Evolutionary conservation across 768 basidiomycete species (phyloP), one percentile per base, ranked within the genome.

Genomic region (Phaeotremella skinneri): DNA sequence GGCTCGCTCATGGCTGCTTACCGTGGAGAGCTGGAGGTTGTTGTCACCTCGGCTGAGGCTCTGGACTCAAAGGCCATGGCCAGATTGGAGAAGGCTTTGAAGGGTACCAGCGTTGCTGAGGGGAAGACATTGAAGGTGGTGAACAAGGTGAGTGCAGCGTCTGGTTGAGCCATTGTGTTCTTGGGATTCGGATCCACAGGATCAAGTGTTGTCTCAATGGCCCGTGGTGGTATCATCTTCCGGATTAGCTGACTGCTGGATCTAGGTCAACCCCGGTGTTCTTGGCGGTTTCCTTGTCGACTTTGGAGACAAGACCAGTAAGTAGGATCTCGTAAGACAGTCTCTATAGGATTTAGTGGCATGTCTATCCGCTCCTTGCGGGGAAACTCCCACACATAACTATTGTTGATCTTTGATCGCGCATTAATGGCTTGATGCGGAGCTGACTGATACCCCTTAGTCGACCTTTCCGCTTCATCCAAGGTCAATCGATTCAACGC

Each of bases 401-500:
- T n/a, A n/a, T n/a, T n/a, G n/a, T n/a, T n/a, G n/a, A n/a, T n/a
- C n/a, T n/a, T n/a, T n/a, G n/a, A n/a, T n/a, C n/a, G n/a, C n/a
- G n/a, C n/a, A n/a, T n/a, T n/a, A n/a, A n/a, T n/a, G n/a, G n/a
- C n/a, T n/a, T n/a, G 6, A 21, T 45, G 23, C 9, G 34, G 2
- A n/a, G 30, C 53, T 68, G 34, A 64, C 39, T 23, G 9, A 34
- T 7, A 13, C 3, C 30, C 41, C 42, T n/a, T 50, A 67, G 64
- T 99, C 70, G 96, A 99, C 80, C 83, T 98, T 59, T 93, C 90
- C 68, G 92, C 94, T 56, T 87, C 86, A 49, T 91, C 90, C 31
- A 89, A 90, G 55, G 91, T 98, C 71, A 94, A 87, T 77, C 94
- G 92, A 79, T 85, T 97, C 75, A 97, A 97, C 83, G 85, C 84